Base-by-base conservation (phyloP, 2,329 filamentous ascomycete genomes). In the Elsinoe batatas region DNA sequence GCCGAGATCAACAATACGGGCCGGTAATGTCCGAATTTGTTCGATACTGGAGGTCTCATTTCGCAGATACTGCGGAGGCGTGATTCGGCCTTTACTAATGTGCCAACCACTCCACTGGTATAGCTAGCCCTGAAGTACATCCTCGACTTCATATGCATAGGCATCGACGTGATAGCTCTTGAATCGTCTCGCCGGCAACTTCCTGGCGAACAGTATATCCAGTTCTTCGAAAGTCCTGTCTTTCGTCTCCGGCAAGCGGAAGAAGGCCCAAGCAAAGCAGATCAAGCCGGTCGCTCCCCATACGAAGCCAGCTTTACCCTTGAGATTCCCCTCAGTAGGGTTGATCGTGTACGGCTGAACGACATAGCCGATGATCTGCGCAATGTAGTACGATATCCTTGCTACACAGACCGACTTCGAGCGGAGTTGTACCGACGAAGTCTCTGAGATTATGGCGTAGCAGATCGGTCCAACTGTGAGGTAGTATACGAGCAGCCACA, bases 271-370 rank as follows among this genome's bases (percentile, higher is more conserved):
- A 0, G 68, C 33, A 6, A 72, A 56, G 36, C 65, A 66, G 0
- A 71, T 55, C 15, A 42, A 18, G 18, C 38, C 38, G 8, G 38
- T 42, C 0, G 68, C 70, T 6, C 68, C 70, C 56, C 69, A 73
- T 60, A 73, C 69, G 62, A 74, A 73, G 0, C 69, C 72, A 22
- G 73, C 64, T 57, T 73, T 73, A 26, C 70, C 71, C 20, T 67
- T 58, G 36, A 71, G 60, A 56, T 73, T 65, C 1, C 64, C 70
- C 50, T 72, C 61, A 11, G 38, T 71, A 1, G 71, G 69, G 53
- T 72, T 73, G 59, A 73, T 68, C 57, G 71, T 64, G 54, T 72
- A 73, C 1, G 70, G 70, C 26, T 71, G 72, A 0, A 67, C 67
- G 10, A 72, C 65, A 0, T 69, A 70, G 66, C 70, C 71, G 26